Evolutionary conservation across 257 asterid genomes (phyloP).

Genomic region (Scutellaria minor): DNA sequence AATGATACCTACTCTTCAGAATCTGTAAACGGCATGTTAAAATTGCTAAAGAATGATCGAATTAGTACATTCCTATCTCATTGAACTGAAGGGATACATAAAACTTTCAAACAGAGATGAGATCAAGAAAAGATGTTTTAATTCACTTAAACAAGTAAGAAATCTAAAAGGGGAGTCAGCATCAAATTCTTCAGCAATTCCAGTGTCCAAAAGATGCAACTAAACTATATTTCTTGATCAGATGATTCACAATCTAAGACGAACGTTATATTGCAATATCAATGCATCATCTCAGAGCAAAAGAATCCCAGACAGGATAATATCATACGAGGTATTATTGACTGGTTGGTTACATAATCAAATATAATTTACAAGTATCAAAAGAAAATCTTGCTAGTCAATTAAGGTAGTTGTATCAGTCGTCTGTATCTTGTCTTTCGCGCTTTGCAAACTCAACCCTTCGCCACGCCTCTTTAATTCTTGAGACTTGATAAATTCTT

Average conservation of each 20-base stretch:
- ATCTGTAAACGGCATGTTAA: too few species aligned
- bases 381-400: conserved; percentile 46
- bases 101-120: neutral
- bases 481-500: conserved; percentile 68
- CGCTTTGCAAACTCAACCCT: conserved; percentile 48
- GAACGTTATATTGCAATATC: neutral
- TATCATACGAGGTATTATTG: neutral
- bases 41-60: neutral
- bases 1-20: neutral
- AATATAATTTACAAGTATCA: conserved; percentile 49
- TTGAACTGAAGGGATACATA: too few species aligned
- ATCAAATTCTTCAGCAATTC: neutral
- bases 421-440: conserved; percentile 71
- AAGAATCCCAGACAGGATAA: conserved; percentile 31
- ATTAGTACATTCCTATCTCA: too few species aligned
- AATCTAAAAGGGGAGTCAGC: neutral
- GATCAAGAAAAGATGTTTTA: neutral
- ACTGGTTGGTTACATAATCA: conserved; percentile 11
- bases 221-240: neutral
- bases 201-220: neutral
- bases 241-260: neutral
- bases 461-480: conserved; percentile 51
- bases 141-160: neutral
- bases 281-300: conserved; percentile 16
- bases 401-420: conserved; percentile 65